Evolutionary conservation across 225 moss, liverwort and hornwort species (phyloP), one percentile per base, ranked within the genome.

Genomic region (Takakia lepidozioides): DNA sequence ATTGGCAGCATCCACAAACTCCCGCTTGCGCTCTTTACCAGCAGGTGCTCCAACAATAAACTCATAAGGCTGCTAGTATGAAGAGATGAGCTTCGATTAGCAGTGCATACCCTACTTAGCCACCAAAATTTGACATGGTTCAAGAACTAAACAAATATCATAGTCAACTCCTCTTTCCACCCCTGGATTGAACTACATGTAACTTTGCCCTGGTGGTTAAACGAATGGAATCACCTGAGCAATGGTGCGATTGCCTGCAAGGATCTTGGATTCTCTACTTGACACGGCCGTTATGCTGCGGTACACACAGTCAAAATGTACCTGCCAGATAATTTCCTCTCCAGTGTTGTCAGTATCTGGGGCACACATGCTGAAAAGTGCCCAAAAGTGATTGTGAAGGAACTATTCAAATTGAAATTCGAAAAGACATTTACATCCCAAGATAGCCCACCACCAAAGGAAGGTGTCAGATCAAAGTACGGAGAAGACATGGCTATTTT

Each of bases 231-330:
- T 36, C 34, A 78, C 82, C 78, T 82, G 69, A 29, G 82, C 78
- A 58, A 82, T 74, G 17, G 60, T 82, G 57, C 82, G 82, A 74
- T 82, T 82, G 15, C 82, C 82, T 20, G 77, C 73, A 29, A 82
- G 78, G 35, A 82, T 63, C 61, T 82, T 82, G 8, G 82, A 82
- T 51, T 82, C 78, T 70, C 82, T 73, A 58, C 82, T 82, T 52
- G 82, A 82, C 49, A 82, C 82, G 38, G 66, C 82, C 13, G 78
- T 82, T 48, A 82, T 78, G 58, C 64, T 78, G 46, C 74, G 66
- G 46, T 63, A 82, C 14, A 82, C 61, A 45, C 78, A 78, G 64
- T 82, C 78, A 17, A 82, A 82, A 64, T 82, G 82, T 37, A 78
- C 82, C 82, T 82, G 78, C 42, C 19, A 57, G 1, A 40, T 13